These are phyloP conservation scores for Penicillium digitatum DNA, from an alignment of 2,329 filamentous ascomycete species.

Conservation along the genomic window DNA sequence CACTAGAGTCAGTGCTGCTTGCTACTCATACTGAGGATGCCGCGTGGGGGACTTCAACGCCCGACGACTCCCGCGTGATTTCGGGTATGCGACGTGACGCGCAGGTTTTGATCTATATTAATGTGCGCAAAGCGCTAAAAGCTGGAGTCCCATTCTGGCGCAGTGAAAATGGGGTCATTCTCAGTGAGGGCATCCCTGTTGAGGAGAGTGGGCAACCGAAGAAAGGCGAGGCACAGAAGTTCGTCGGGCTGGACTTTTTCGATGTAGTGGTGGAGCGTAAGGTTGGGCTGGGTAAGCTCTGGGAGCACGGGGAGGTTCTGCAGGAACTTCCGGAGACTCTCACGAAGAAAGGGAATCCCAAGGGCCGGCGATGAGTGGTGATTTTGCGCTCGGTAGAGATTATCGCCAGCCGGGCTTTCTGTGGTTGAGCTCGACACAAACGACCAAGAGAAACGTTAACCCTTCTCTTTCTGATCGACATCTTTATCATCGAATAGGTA, in stretches of 20 bases:
- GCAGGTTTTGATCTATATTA: constrained; percentile 72
- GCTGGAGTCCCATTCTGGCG: constrained; percentile 68
- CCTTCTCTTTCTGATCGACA: no score
- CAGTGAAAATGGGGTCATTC: constrained; percentile 72
- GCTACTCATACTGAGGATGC: constrained; percentile 19
- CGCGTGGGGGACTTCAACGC: constrained; percentile 12
- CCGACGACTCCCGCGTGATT: constrained; percentile 51
- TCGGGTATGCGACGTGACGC: constrained; percentile 77
- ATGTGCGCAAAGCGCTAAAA: constrained; percentile 63
- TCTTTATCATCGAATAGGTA: neutral
- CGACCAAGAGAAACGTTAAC: no score
- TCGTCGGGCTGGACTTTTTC: constrained; percentile 66
- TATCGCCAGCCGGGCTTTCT: neutral
- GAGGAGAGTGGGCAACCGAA: constrained; percentile 42
- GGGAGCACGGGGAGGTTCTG: constrained; percentile 52
- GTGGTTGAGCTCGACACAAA: neutral
- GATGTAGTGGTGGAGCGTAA: constrained; percentile 69
- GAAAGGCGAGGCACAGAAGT: constrained; percentile 47
- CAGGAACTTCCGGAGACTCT: constrained; percentile 47
- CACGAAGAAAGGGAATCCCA: constrained; percentile 37
- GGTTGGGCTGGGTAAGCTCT: constrained; percentile 67
- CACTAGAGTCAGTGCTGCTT: constrained; percentile 41
- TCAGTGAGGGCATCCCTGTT: constrained; percentile 50
- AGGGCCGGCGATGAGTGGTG: constrained; percentile 20
- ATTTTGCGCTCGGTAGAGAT: neutral